These are phyloP conservation scores for Botryotinia convoluta DNA, from an alignment of 2,329 filamentous ascomycete species.

Conservation along the genomic window DNA sequence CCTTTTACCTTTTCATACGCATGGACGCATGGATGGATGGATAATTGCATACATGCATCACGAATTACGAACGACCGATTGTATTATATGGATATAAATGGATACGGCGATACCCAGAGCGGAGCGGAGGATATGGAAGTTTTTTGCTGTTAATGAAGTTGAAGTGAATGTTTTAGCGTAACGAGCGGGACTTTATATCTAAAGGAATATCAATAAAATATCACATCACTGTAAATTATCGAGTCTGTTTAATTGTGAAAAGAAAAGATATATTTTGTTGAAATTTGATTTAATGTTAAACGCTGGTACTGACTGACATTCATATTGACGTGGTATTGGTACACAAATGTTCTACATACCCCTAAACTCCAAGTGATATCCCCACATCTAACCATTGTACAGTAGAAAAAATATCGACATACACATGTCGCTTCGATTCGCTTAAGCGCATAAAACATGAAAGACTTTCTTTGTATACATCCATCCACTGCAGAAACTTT, in stretches of 20 bases:
- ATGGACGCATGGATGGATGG: not conserved
- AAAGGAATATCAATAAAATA: not conserved
- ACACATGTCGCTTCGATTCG: not conserved
- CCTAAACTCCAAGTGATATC: not conserved
- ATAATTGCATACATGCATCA: not conserved
- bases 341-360: not conserved
- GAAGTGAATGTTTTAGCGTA: not conserved
- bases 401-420: not conserved
- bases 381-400: not conserved
- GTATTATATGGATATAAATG: not conserved
- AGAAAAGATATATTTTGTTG: not conserved
- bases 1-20: not conserved
- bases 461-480: not conserved
- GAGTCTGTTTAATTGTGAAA: not conserved
- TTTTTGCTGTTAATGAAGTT: not conserved
- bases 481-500: not conserved
- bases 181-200: not conserved
- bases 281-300: not conserved
- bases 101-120: not conserved
- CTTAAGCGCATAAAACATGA: not conserved
- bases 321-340: not conserved
- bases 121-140: not conserved
- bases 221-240: slow-evolving; percentile 9
- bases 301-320: not conserved
- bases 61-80: not conserved